Evolutionary conservation across 2,329 filamentous ascomycete genomes (phyloP).

Genomic region (Fusarium brevicatenulatum): DNA sequence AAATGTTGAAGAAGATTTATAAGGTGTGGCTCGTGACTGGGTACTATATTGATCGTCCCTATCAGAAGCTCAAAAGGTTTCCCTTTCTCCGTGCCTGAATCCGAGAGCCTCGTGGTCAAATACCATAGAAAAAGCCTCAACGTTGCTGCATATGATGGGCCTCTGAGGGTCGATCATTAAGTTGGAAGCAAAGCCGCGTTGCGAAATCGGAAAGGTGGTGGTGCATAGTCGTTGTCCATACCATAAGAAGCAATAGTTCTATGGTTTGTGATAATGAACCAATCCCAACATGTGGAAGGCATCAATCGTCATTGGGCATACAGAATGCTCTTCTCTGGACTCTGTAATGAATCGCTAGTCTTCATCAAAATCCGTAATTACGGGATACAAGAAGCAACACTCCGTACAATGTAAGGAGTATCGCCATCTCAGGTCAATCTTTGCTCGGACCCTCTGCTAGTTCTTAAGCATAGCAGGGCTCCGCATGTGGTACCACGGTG

Average conservation of each 20-base stretch:
- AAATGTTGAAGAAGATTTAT: not conserved
- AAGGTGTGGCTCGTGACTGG: not conserved
- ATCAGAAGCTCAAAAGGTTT: conserved; percentile 2
- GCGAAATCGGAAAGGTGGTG: conserved; percentile 20
- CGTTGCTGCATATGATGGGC: conserved; percentile 29
- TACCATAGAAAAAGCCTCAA: conserved; percentile 20
- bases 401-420: not conserved
- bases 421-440: conserved; percentile 8
- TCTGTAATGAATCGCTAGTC: conserved; percentile 6
- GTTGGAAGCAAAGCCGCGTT: conserved; percentile 11
- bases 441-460: conserved; percentile 35
- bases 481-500: conserved; percentile 26
- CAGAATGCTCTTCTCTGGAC: not conserved
- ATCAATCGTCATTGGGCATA: not conserved
- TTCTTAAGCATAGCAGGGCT: conserved; percentile 12
- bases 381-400: not conserved
- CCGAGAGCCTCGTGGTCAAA: not conserved
- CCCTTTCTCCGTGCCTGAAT: conserved; percentile 1
- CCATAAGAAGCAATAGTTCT: not conserved
- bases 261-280: not conserved
- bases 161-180: conserved; percentile 8
- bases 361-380: conserved; percentile 8
- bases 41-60: not conserved
- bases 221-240: conserved; percentile 2
- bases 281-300: conserved; percentile 4